A percentile compares a stretch with the other conserved stretches of the same genome.
Conservation (phyloP, 2,329 filamentous ascomycete genomes). For the Exserohilum rostratum region DNA sequence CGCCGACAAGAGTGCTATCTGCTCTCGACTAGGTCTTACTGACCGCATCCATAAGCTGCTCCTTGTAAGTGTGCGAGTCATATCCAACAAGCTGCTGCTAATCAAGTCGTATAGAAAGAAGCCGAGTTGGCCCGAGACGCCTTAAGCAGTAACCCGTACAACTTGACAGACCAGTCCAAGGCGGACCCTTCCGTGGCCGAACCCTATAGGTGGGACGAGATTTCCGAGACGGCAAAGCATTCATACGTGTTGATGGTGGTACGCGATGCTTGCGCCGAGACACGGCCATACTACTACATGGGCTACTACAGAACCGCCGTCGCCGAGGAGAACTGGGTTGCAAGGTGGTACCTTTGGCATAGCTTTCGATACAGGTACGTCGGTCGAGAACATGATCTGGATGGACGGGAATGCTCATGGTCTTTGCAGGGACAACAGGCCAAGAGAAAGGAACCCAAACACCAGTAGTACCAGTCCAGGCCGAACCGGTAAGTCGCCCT, state of each 20-base stretch:
- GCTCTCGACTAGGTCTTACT: constrained; percentile 50
- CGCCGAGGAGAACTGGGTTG: constrained; percentile 57
- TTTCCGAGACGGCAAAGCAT: constrained; percentile 57
- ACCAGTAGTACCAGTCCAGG: neutral
- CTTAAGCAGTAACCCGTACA: constrained; percentile 48
- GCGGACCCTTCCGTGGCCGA: constrained; percentile 35
- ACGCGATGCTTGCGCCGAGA: constrained; percentile 46
- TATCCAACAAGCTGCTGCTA: neutral
- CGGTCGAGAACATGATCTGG: too few relatives aligned
- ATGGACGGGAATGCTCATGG: neutral
- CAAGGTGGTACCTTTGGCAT: constrained; percentile 60
- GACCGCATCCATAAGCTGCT: constrained; percentile 53
- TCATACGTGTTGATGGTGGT: constrained; percentile 53
- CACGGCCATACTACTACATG: constrained; percentile 50
- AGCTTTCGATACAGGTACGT: constrained; percentile 54
- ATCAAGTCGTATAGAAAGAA: constrained; percentile 47
- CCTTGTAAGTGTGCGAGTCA: constrained; percentile 45
- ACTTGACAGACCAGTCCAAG: constrained; percentile 48
- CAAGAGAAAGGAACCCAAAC: constrained; percentile 9
- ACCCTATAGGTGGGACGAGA: constrained; percentile 56
- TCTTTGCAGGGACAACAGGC: constrained; percentile 42
- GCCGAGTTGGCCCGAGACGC: constrained; percentile 50
- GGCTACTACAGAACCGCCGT: constrained; percentile 50
- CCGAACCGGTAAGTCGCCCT: constrained; percentile 3
- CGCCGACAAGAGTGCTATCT: constrained; percentile 53